Conservation (phyloP, 257 asterid species). For the Ligustrum vulgare region DNA sequence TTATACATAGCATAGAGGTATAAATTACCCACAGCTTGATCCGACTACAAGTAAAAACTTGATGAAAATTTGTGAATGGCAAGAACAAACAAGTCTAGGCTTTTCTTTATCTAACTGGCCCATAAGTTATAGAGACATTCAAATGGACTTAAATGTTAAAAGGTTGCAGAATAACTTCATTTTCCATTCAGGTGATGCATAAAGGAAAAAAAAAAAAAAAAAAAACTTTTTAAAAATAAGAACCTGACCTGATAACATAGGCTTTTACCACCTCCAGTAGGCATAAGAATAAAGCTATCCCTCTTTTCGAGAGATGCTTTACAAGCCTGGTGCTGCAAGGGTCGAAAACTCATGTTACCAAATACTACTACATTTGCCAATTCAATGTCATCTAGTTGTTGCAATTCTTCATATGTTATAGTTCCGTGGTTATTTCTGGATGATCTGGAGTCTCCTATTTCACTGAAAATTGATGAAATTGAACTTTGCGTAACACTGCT, state of each 20-base stretch:
- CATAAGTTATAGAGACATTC: slow-evolving; percentile 18
- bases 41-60: slow-evolving; percentile 14
- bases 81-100: slow-evolving; percentile 10
- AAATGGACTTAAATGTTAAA: background rate
- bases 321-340: slow-evolving; percentile 84
- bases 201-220: slow-evolving; percentile 4
- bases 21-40: slow-evolving; percentile 4
- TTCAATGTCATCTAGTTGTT: slow-evolving; percentile 70
- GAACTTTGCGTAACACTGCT: slow-evolving; percentile 47
- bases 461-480: slow-evolving; percentile 45
- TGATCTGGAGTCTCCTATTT: slow-evolving; percentile 26
- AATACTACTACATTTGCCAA: slow-evolving; percentile 91
- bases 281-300: slow-evolving; percentile 94
- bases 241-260: slow-evolving; percentile 91
- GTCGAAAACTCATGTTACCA: slow-evolving; percentile 78
- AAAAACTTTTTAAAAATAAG: slow-evolving; percentile 22
- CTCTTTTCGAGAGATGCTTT: slow-evolving; percentile 60
- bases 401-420: slow-evolving; percentile 71
- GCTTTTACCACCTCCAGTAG: slow-evolving; percentile 99
- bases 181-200: slow-evolving; percentile 21
- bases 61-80: slow-evolving; percentile 12
- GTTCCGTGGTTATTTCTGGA: slow-evolving; percentile 34
- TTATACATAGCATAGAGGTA: slow-evolving; percentile 7
- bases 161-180: slow-evolving; percentile 6
- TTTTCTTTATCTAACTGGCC: slow-evolving; percentile 3